Percentiles rank a stretch among this genome's conserved stretches.
phyloP scores from a whole-genome alignment of 2,329 filamentous ascomycete genomes.

The Tolypocladium cylindrosporum region DNA sequence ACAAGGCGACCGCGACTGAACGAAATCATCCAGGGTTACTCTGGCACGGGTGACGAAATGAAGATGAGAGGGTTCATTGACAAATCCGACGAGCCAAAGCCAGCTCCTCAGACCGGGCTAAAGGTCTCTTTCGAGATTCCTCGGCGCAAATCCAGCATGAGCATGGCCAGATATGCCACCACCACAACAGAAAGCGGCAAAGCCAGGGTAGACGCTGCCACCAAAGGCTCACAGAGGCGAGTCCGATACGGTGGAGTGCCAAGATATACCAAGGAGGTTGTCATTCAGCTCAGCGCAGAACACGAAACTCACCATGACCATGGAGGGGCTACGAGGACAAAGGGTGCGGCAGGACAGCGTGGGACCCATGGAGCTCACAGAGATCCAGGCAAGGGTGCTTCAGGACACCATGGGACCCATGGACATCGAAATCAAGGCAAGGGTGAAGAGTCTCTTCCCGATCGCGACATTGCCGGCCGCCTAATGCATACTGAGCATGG shows the following conservation, averaged over 20 bases:
- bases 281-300: constrained; percentile 1
- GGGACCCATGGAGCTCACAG: not conserved
- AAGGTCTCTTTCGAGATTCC: constrained; percentile 5
- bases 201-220: not conserved
- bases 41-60: constrained; percentile 5
- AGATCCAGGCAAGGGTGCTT: no score
- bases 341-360: not conserved
- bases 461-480: constrained; percentile 13
- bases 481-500: constrained; percentile 18
- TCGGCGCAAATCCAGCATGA: constrained; percentile 8
- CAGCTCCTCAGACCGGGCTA: not conserved
- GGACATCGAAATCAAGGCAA: constrained; percentile 5
- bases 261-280: not conserved
- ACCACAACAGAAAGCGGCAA: not conserved
- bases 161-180: not conserved
- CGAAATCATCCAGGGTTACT: constrained; percentile 17
- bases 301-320: constrained; percentile 2
- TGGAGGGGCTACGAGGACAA: not conserved
- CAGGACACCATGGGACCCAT: not conserved
- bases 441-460: constrained; percentile 14
- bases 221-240: not conserved
- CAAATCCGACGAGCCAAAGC: not conserved
- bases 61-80: constrained; percentile 1
- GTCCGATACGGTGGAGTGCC: not conserved
- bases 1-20: constrained; percentile 13